phyloP scores from a whole-genome alignment of 2,329 filamentous ascomycete species.

The Anthostomella pinea region DNA sequence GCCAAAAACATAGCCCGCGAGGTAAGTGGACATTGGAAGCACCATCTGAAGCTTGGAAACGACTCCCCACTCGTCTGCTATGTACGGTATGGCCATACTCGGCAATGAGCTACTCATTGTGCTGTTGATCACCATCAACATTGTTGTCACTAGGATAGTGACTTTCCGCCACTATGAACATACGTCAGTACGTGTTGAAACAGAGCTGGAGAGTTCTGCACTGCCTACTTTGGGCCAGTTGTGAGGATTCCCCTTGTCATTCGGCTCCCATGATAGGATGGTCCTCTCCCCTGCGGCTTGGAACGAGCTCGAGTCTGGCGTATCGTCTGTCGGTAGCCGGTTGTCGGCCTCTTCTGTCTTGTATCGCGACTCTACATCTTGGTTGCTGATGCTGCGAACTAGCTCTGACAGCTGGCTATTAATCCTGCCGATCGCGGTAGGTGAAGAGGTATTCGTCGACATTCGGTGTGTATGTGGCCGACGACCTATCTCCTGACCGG shows the following conservation, averaged over 20 bases:
- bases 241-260: constrained; percentile 52
- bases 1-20: constrained; percentile 63
- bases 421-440: constrained; percentile 2
- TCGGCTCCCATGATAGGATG: constrained; percentile 44
- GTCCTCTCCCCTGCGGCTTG: constrained; percentile 24
- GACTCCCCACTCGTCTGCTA: constrained; percentile 56
- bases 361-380: constrained; percentile 41
- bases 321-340: constrained; percentile 14
- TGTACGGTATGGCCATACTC: constrained; percentile 59
- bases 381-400: constrained; percentile 34
- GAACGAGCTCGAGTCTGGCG: constrained; percentile 12
- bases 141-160: constrained; percentile 51
- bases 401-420: constrained; percentile 21
- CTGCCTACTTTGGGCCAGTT: constrained; percentile 45
- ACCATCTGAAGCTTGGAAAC: constrained; percentile 44
- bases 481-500: constrained; percentile 1
- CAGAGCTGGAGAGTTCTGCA: too few relatives aligned
- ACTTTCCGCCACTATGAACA: constrained; percentile 49
- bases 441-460: constrained; percentile 9
- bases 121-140: constrained; percentile 62
- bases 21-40: constrained; percentile 61
- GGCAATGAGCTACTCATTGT: constrained; percentile 65
- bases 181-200: constrained; percentile 8
- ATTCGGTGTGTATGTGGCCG: constrained; percentile 8
- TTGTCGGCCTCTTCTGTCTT: constrained; percentile 41